Evolutionary conservation across 2,329 filamentous ascomycete species (phyloP).

Genomic region (Fusarium beomiforme): DNA sequence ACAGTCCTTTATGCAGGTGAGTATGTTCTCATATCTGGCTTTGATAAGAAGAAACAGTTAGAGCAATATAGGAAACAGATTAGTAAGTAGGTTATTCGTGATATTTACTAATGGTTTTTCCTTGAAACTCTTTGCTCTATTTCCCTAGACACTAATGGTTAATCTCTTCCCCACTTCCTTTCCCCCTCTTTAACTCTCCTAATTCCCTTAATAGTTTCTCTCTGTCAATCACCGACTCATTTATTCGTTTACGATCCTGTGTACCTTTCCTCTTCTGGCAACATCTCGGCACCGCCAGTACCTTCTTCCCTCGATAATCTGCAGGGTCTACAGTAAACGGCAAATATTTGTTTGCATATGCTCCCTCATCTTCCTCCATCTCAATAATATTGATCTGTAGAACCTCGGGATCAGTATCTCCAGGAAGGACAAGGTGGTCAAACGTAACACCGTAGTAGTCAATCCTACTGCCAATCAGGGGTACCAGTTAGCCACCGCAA

Average conservation of each 20-base stretch:
- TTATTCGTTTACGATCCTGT: background rate
- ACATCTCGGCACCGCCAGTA: background rate
- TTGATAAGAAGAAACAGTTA: too few species aligned
- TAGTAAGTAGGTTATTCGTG: too few species aligned
- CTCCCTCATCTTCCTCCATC: background rate
- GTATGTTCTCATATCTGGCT: too few species aligned
- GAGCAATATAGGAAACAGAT: too few species aligned
- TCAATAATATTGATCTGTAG: background rate
- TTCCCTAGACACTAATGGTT: background rate
- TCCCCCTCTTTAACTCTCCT: background rate
- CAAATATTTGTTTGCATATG: background rate
- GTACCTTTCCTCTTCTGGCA: background rate
- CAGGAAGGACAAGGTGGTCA: background rate
- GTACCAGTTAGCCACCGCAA: background rate
- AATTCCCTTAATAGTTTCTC: background rate
- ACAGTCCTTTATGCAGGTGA: too few species aligned
- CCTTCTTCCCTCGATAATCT: background rate
- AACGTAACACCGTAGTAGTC: background rate
- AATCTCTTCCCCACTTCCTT: background rate
- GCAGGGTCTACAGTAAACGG: background rate
- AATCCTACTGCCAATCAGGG: background rate
- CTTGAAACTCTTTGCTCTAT: background rate
- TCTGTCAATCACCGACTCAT: background rate
- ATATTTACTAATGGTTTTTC: too few species aligned
- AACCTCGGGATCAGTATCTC: background rate